Evolutionary conservation across 768 basidiomycete genomes (phyloP), one percentile per base, ranked within the genome.

Genomic region (Xerocomellus amylosporus): DNA sequence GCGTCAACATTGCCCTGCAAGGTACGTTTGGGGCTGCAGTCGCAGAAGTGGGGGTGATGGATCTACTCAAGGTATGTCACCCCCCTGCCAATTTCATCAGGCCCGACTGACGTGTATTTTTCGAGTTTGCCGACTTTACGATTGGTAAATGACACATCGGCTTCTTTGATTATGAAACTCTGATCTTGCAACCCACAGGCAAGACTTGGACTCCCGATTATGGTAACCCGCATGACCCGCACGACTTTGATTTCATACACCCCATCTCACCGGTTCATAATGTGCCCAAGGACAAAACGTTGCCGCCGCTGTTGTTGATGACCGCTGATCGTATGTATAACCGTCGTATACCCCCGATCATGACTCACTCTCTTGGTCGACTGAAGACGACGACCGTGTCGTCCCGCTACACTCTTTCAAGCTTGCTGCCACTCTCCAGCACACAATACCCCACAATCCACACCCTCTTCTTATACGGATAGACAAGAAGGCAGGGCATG

Each of bases 331-430:
- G 87, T 91, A 67, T 58, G 87, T 78, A 42, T 28, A 17, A 44
- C n/a, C 10, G 8, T 31, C 8, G 8, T 31, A 31, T 34, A 5
- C 19, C 17, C 34, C 22, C 19, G 7, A 49, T 37, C 9, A 28
- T 49, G 41, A 46, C 58, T 62, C 20, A 62, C 31, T 20, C 19
- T n/a, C 30, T 22, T 26, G 28, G 28, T 44, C 42, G 38, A 37
- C 20, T 31, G 13, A 61, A 90, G 88, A 90, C 58, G 90, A 92
- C 60, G 88, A 90, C 62, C 85, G 90, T 33, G 90, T 93, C n/a
- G 89, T 92, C 5, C 88, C 89, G 2, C 74, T 90, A 66, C 91
- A 92, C 70, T 88, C 89, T 9, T 91, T 88, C 80, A 93, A 93
- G 71, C 77, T 83, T 47, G 84, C 86, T 0, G 91, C 91, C 15